phyloP scores from a whole-genome alignment of 805 yeast species.

The Candida boleticola region DNA sequence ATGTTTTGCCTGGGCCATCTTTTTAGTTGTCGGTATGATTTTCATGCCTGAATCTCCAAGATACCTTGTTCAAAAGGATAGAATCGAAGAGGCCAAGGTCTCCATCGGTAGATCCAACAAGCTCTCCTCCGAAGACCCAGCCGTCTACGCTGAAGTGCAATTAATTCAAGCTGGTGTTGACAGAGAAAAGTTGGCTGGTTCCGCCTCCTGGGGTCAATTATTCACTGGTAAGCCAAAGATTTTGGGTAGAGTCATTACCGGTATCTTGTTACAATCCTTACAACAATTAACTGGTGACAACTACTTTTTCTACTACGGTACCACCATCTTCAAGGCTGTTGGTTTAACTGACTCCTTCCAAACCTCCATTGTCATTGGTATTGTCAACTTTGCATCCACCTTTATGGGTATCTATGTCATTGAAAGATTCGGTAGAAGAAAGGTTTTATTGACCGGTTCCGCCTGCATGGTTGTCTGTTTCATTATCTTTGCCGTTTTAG shows the following conservation, averaged over 20 bases:
- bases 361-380: constrained; percentile 54
- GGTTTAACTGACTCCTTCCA: constrained; percentile 53
- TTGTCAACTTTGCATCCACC: constrained; percentile 55
- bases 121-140: constrained; percentile 50
- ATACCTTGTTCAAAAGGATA: constrained; percentile 51
- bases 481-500: constrained; percentile 59
- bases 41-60: constrained; percentile 73
- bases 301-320: constrained; percentile 62
- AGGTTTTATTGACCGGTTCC: constrained; percentile 43
- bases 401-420: constrained; percentile 49
- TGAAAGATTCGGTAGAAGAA: constrained; percentile 51
- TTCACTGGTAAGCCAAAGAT: constrained; percentile 64
- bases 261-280: constrained; percentile 55
- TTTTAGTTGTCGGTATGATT: constrained; percentile 50
- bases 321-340: constrained; percentile 52
- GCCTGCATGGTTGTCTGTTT: constrained; percentile 54
- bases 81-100: constrained; percentile 50
- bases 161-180: constrained; percentile 59
- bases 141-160: constrained; percentile 53
- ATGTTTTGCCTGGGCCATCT: constrained; percentile 51
- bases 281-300: constrained; percentile 65
- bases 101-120: constrained; percentile 62
- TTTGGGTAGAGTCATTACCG: constrained; percentile 52
- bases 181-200: constrained; percentile 60
- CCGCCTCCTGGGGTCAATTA: constrained; percentile 63